Conservation (phyloP, 2,329 filamentous ascomycete genomes). For the Orbilia oligospora region DNA sequence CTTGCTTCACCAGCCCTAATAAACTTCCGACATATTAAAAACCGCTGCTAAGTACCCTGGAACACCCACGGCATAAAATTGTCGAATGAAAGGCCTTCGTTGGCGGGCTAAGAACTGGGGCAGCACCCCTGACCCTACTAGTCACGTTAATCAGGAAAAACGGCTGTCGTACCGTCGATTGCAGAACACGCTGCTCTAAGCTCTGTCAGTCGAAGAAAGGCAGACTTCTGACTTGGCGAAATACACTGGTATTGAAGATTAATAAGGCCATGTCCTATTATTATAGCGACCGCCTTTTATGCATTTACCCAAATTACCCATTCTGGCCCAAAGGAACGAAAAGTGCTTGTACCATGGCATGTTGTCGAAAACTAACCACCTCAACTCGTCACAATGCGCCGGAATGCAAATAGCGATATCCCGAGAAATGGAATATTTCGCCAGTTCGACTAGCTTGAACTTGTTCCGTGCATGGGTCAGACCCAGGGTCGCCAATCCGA, state of each 20-base stretch:
- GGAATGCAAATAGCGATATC: slow-evolving; percentile 45
- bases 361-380: slow-evolving; percentile 27
- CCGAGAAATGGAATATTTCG: slow-evolving; percentile 35
- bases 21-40: slow-evolving; percentile 32
- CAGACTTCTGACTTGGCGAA: slow-evolving; percentile 7
- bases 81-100: slow-evolving; percentile 23
- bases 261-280: slow-evolving; percentile 26
- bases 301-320: slow-evolving; percentile 59
- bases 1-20: slow-evolving; percentile 16
- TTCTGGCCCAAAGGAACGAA: slow-evolving; percentile 52
- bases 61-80: slow-evolving; percentile 13
- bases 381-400: slow-evolving; percentile 41
- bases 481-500: slow-evolving; percentile 1
- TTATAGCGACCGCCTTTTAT: slow-evolving; percentile 45
- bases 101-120: slow-evolving; percentile 23
- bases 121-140: slow-evolving; percentile 23
- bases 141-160: slow-evolving; percentile 52
- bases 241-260: slow-evolving; percentile 1
- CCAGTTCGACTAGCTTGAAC: background rate
- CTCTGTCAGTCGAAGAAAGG: background rate
- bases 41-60: slow-evolving; percentile 13
- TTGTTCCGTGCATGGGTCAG: slow-evolving; percentile 13
- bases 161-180: slow-evolving; percentile 44
- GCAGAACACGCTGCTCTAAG: background rate
- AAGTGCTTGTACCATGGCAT: slow-evolving; percentile 47